These are phyloP conservation scores for Penstemon eatonii DNA, from an alignment of 257 asterid species.

Conservation along the genomic window DNA sequence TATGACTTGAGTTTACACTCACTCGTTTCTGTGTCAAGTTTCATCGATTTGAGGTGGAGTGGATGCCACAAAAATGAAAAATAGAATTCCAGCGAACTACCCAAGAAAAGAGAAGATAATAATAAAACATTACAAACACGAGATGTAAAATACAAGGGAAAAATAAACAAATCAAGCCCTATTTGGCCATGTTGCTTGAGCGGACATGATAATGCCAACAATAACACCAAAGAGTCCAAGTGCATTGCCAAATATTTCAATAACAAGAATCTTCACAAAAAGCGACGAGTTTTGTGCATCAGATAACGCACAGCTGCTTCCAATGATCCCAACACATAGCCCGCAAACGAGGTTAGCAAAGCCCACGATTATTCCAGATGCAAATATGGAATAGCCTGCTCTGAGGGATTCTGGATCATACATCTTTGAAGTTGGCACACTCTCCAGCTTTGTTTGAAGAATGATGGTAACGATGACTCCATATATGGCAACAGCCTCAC, in stretches of 20 bases:
- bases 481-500: constrained; percentile 75
- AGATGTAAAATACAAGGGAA: background rate
- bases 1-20: background rate
- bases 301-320: constrained; percentile 84
- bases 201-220: constrained; percentile 84
- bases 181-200: constrained; percentile 83
- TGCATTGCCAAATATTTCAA: constrained; percentile 82
- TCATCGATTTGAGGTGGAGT: background rate
- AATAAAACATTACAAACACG: constrained; percentile 28
- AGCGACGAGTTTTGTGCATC: constrained; percentile 83
- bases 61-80: constrained; percentile 5
- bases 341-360: constrained; percentile 87
- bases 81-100: background rate
- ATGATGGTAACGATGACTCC: constrained; percentile 87
- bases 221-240: constrained; percentile 77
- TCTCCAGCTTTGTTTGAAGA: constrained; percentile 81
- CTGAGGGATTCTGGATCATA: constrained; percentile 68
- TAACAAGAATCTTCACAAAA: constrained; percentile 78
- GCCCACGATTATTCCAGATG: constrained; percentile 81
- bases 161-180: constrained; percentile 33
- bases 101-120: constrained; percentile 12
- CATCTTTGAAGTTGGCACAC: constrained; percentile 60
- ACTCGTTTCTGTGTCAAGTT: background rate
- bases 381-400: constrained; percentile 82
- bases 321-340: constrained; percentile 79